Percentiles rank a stretch among this genome's conserved stretches.
Evolutionary conservation across 129 eudicot genomes (phyloP).

Genomic region (Deinandra increscens): DNA sequence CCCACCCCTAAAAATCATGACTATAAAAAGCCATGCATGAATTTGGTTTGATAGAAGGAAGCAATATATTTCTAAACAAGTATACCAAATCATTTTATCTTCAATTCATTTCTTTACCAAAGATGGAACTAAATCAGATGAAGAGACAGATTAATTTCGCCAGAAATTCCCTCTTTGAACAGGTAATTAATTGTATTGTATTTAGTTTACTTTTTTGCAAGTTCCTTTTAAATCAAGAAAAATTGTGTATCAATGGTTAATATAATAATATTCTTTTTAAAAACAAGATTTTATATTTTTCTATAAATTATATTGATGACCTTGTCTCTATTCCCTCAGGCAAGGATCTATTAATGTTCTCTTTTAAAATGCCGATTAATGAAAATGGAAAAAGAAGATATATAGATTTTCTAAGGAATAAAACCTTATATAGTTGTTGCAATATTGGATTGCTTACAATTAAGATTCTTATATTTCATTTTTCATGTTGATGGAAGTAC

Average conservation of each 20-base stretch:
- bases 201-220: not conserved
- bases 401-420: too few relatives aligned
- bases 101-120: slow-evolving; percentile 9
- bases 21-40: slow-evolving; percentile 35
- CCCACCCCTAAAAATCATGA: slow-evolving; percentile 15
- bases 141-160: slow-evolving; percentile 44
- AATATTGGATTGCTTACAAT: too few relatives aligned
- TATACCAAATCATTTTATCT: not conserved
- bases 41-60: slow-evolving; percentile 37
- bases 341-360: not conserved
- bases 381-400: too few relatives aligned
- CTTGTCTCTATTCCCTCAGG: not conserved
- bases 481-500: too few relatives aligned
- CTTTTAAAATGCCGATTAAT: not conserved
- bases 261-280: too few relatives aligned
- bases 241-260: not conserved
- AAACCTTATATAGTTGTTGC: too few relatives aligned
- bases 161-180: slow-evolving; percentile 69
- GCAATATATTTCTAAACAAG: too few relatives aligned
- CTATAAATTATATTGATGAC: not conserved
- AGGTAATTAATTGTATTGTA: slow-evolving; percentile 37
- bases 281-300: too few relatives aligned
- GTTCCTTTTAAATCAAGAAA: not conserved
- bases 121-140: slow-evolving; percentile 52
- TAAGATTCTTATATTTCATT: too few relatives aligned